Conservation (phyloP, 106 monocot species). For the Dendrobium officinale region DNA sequence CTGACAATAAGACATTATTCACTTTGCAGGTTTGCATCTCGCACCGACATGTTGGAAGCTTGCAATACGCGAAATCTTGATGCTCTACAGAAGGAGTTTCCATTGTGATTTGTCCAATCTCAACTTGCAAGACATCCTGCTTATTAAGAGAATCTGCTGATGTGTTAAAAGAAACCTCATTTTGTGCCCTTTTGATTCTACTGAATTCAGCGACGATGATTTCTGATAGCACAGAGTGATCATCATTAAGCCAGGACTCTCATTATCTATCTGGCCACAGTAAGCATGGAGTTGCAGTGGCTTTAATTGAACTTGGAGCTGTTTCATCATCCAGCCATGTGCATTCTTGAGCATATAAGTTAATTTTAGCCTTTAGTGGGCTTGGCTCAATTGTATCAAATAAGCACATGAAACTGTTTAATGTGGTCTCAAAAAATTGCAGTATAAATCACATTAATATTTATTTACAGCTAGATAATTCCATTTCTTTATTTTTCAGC, state of each 20-base stretch:
- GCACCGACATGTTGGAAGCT: conserved; percentile 82
- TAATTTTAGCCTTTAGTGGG: neutral
- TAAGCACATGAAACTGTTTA: neutral
- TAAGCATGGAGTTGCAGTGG: neutral
- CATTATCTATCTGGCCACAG: neutral
- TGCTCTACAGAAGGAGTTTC: conserved; percentile 89
- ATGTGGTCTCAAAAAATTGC: neutral
- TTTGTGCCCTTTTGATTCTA: neutral
- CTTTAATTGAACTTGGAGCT: too few species aligned
- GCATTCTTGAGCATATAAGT: too few species aligned
- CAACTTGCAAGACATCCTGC: neutral
- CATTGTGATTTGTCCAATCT: conserved; percentile 34
- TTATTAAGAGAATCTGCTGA: neutral
- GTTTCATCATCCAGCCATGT: too few species aligned
- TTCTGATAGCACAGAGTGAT: neutral
- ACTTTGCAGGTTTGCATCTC: conserved; percentile 59
- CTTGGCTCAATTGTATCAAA: neutral
- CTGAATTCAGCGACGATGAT: neutral
- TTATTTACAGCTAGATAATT: neutral
- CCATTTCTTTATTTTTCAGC: too few species aligned
- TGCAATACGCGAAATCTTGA: conserved; percentile 81
- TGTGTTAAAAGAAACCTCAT: neutral
- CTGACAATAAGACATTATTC: neutral
- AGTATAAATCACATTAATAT: neutral
- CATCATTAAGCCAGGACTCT: neutral